phyloP scores from a whole-genome alignment of 2,329 filamentous ascomycete genomes.

The Pseudocercospora macadamiae region DNA sequence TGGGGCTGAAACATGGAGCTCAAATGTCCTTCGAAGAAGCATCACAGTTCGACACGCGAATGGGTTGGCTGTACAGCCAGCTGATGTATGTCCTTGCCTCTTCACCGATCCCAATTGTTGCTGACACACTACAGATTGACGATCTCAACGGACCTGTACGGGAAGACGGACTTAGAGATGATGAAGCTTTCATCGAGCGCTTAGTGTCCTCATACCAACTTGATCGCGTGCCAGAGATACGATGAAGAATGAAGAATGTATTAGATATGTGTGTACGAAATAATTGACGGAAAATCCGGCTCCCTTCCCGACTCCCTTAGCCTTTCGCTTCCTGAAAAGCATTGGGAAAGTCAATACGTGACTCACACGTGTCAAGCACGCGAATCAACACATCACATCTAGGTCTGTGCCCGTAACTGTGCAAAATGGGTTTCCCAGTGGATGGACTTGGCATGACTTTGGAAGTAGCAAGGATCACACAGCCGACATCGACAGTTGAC shows the following conservation, averaged over 20 bases:
- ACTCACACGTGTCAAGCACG: no score
- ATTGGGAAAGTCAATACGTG: no score
- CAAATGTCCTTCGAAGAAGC: not conserved
- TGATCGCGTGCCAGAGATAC: not conserved
- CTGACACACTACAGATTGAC: not conserved
- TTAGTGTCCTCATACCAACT: not conserved
- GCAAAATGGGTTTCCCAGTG: no score
- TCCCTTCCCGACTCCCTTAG: no score
- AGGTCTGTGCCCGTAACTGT: no score
- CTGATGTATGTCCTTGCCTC: not conserved
- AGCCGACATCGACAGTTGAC: no score
- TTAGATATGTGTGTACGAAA: no score
- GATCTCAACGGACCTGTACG: not conserved
- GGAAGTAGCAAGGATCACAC: no score
- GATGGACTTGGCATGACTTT: no score
- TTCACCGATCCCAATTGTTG: not conserved
- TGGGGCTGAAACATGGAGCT: not conserved
- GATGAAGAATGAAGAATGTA: not conserved
- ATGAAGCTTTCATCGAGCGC: not conserved
- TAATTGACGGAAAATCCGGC: no score
- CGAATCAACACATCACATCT: no score
- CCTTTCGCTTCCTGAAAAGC: no score
- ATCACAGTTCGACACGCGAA: constrained; percentile 1
- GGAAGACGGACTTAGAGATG: not conserved
- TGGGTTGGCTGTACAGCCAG: constrained; percentile 2